Conservation (phyloP, 352 stramenopile species). For the Pythium pyrilobum region DNA sequence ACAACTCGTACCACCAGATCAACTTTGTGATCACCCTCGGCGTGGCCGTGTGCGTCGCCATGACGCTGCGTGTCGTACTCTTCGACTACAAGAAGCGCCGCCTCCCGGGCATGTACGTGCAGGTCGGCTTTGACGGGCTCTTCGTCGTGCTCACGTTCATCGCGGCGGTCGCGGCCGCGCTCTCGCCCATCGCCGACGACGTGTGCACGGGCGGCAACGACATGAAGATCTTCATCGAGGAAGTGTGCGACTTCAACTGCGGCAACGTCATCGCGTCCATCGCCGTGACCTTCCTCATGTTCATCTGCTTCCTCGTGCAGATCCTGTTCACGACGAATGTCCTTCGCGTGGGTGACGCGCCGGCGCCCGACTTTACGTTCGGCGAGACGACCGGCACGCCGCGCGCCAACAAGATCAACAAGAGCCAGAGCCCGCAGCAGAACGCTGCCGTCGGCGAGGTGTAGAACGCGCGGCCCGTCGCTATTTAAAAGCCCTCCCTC, state of each 20-base stretch:
- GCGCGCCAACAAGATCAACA: constrained; percentile 32
- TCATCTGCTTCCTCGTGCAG: constrained; percentile 46
- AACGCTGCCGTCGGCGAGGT: constrained; percentile 21
- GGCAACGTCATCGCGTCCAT: constrained; percentile 47
- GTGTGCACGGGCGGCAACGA: constrained; percentile 50
- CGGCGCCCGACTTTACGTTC: constrained; percentile 39
- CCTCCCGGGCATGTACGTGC: constrained; percentile 28
- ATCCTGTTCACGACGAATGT: constrained; percentile 48
- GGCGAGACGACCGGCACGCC: constrained; percentile 30
- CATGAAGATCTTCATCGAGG: constrained; percentile 40
- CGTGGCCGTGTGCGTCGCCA: constrained; percentile 29
- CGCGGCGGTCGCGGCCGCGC: constrained; percentile 40
- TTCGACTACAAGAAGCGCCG: constrained; percentile 57
- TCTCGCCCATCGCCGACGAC: constrained; percentile 43
- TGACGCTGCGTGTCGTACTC: constrained; percentile 32
- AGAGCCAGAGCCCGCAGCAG: constrained; percentile 12
- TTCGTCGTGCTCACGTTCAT: constrained; percentile 60
- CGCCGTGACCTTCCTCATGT: constrained; percentile 45
- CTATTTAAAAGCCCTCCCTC: no score
- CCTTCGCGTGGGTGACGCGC: constrained; percentile 19
- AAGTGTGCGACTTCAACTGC: constrained; percentile 65
- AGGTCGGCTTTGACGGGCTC: constrained; percentile 42
- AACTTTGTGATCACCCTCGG: constrained; percentile 51
- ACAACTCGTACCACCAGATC: constrained; percentile 44
- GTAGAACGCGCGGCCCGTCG: background rate